A percentile compares a stretch with the other conserved stretches of the same genome.
Evolutionary conservation across 2,329 filamentous ascomycete genomes (phyloP).

Genomic region (Colletotrichum chlorophyti): DNA sequence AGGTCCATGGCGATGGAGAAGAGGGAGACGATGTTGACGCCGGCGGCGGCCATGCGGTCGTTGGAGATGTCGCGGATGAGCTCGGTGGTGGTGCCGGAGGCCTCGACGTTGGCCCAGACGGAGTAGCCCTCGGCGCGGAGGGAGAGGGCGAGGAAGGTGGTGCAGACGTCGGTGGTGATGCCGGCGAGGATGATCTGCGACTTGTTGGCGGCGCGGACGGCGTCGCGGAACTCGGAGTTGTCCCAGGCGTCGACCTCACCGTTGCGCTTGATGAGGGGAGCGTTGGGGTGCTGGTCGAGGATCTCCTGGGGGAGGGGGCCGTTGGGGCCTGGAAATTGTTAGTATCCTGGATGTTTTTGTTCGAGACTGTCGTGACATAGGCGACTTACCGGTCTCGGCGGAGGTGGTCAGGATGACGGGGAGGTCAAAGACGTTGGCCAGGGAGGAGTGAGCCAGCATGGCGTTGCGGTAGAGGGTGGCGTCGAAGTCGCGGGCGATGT

Average conservation of each 20-base stretch:
- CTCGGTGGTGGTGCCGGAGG: slow-evolving; percentile 68
- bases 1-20: slow-evolving; percentile 72
- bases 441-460: slow-evolving; percentile 70
- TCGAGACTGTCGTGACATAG: too few relatives aligned
- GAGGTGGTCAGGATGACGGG: slow-evolving; percentile 76
- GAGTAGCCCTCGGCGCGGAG: slow-evolving; percentile 74
- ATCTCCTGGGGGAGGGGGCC: slow-evolving; percentile 75
- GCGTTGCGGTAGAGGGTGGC: slow-evolving; percentile 69
- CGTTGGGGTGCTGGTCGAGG: slow-evolving; percentile 68
- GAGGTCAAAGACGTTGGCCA: slow-evolving; percentile 71
- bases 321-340: slow-evolving; percentile 64
- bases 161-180: slow-evolving; percentile 79
- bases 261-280: slow-evolving; percentile 70
- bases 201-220: slow-evolving; percentile 69
- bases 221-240: slow-evolving; percentile 70
- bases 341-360: neutral
- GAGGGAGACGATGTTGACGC: slow-evolving; percentile 67
- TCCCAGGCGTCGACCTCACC: slow-evolving; percentile 83
- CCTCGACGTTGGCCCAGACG: slow-evolving; percentile 77
- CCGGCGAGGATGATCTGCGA: slow-evolving; percentile 76
- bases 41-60: slow-evolving; percentile 69
- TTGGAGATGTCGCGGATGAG: slow-evolving; percentile 70
- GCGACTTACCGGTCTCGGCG: slow-evolving; percentile 58
- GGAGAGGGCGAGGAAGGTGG: slow-evolving; percentile 75
- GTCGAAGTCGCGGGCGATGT: slow-evolving; percentile 68